Evolutionary conservation across 257 asterid genomes (phyloP).

Genomic region (Hygrophila difformis): DNA sequence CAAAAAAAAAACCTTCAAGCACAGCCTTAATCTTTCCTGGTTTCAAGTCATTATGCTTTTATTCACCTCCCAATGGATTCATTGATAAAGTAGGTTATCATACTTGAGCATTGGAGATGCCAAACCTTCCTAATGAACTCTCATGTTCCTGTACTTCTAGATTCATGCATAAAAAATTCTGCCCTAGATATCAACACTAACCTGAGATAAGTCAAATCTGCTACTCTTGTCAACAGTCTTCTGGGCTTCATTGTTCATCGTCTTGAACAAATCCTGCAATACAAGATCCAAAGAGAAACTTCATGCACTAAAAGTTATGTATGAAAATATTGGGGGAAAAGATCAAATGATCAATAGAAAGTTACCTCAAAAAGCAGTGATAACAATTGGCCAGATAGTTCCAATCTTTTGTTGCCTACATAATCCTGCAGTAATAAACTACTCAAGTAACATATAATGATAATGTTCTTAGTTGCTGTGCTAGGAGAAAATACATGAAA

Average conservation of each 20-base stretch:
- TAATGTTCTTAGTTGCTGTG: too few relatives aligned
- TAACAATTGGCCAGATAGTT: constrained; percentile 81
- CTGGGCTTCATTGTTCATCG: constrained; percentile 61
- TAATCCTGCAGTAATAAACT: constrained; percentile 46
- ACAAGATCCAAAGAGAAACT: constrained; percentile 10
- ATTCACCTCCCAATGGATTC: too few relatives aligned
- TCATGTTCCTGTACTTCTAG: not conserved
- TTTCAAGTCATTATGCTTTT: too few relatives aligned
- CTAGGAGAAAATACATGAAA: not conserved
- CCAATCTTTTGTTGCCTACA: constrained; percentile 91
- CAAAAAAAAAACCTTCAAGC: too few relatives aligned
- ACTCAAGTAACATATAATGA: not conserved
- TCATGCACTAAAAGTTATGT: constrained; percentile 4
- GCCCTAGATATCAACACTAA: constrained; percentile 14
- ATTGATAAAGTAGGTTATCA: too few relatives aligned
- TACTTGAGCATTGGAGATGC: not conserved
- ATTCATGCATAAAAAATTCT: not conserved
- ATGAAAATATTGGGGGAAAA: constrained; percentile 6
- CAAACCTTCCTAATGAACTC: constrained; percentile 4
- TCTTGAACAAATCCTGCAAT: constrained; percentile 81
- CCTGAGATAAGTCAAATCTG: constrained; percentile 60
- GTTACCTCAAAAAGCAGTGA: constrained; percentile 88
- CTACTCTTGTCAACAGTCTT: constrained; percentile 26
- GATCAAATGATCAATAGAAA: constrained; percentile 8
- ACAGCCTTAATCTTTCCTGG: too few relatives aligned